These are phyloP conservation scores for Monascus ruber DNA, from an alignment of 2,329 filamentous ascomycete species.

Conservation along the genomic window DNA sequence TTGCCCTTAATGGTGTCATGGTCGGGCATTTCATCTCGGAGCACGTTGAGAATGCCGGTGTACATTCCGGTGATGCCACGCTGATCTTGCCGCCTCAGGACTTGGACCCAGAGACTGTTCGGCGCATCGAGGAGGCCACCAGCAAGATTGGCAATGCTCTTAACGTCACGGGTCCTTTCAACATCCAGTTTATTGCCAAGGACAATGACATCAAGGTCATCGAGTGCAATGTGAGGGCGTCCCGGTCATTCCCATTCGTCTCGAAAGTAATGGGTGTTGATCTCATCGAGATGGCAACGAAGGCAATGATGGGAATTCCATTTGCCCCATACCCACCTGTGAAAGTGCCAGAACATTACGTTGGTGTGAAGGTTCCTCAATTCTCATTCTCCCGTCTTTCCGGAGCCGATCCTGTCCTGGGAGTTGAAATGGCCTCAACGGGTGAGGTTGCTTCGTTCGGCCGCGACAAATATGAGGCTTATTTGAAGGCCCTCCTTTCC, in stretches of 20 bases:
- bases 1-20: constrained; percentile 78
- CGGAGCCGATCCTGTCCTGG: constrained; percentile 87
- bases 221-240: constrained; percentile 95
- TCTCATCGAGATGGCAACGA: constrained; percentile 96
- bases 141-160: constrained; percentile 87
- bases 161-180: constrained; percentile 93
- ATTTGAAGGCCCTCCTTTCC: constrained; percentile 88
- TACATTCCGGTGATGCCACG: constrained; percentile 95
- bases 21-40: constrained; percentile 96
- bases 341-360: constrained; percentile 65
- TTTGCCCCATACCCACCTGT: constrained; percentile 71
- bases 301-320: constrained; percentile 81
- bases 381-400: constrained; percentile 98
- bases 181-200: constrained; percentile 99
- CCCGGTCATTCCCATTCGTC: constrained; percentile 93
- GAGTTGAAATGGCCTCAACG: constrained; percentile 98
- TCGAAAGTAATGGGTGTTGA: constrained; percentile 98
- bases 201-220: constrained; percentile 99
- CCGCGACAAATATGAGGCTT: constrained; percentile 91
- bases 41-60: constrained; percentile 96
- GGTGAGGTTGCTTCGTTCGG: constrained; percentile 97
- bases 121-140: constrained; percentile 86
- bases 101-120: constrained; percentile 75
- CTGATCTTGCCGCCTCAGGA: constrained; percentile 92
- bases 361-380: constrained; percentile 95